A percentile compares a stretch with the other conserved stretches of the same genome.
Evolutionary conservation across 139 green algal genomes (phyloP).

Genomic region (Gonium pectorale): DNA sequence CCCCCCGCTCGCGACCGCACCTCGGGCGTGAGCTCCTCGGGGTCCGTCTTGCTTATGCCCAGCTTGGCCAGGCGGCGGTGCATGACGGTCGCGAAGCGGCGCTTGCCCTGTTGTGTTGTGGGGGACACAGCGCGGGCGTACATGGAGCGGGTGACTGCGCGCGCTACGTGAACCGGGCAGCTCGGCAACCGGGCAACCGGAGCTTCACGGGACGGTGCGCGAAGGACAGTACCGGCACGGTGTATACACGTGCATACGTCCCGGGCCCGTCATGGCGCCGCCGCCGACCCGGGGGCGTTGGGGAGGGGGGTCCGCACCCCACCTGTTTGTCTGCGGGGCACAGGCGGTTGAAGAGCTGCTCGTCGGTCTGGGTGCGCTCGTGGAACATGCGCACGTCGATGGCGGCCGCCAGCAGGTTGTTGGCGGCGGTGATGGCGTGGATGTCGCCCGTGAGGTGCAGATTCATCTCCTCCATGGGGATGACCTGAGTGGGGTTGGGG

Average conservation of each 20-base stretch:
- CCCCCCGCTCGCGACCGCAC: conserved; percentile 58
- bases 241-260: too few species aligned
- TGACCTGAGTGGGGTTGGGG: conserved; percentile 64
- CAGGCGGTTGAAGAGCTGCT: conserved; percentile 90
- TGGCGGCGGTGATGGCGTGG: conserved; percentile 97
- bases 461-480: conserved; percentile 91
- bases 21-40: conserved; percentile 89
- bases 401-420: conserved; percentile 93
- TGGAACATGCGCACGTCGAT: conserved; percentile 98
- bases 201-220: too few species aligned
- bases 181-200: too few species aligned
- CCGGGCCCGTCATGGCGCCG: too few species aligned
- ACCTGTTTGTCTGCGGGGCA: conserved; percentile 70
- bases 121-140: too few species aligned
- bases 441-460: conserved; percentile 98
- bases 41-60: conserved; percentile 93
- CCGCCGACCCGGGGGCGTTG: too few species aligned
- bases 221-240: too few species aligned
- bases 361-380: conserved; percentile 89
- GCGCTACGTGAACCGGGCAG: too few species aligned
- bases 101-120: conserved; percentile 63
- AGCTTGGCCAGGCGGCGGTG: conserved; percentile 88
- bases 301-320: too few species aligned
- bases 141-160: too few species aligned
- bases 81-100: conserved; percentile 94